Evolutionary conservation across 257 asterid species (phyloP).

Genomic region (Penstemon davidsonii): DNA sequence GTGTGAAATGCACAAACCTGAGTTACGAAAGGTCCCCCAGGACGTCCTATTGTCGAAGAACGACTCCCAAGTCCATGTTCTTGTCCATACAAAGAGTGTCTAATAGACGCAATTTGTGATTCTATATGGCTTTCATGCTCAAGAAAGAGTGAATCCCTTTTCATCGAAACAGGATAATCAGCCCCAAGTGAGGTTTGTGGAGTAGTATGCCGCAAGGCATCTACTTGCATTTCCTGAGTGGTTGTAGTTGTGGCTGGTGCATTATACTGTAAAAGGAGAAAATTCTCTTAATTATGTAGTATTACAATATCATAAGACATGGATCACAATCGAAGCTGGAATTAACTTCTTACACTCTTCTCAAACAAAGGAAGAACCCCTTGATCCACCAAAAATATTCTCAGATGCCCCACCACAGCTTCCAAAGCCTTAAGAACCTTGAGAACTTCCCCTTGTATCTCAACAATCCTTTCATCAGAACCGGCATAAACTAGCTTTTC

Average conservation of each 20-base stretch:
- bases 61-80: constrained; percentile 60
- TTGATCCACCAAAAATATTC: constrained; percentile 83
- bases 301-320: not conserved
- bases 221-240: constrained; percentile 61
- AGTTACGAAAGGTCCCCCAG: constrained; percentile 72
- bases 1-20: constrained; percentile 52
- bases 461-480: constrained; percentile 80
- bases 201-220: constrained; percentile 42
- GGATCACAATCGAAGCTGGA: constrained; percentile 14
- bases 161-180: constrained; percentile 54
- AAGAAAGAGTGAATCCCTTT: constrained; percentile 53
- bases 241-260: constrained; percentile 32
- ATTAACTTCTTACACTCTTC: constrained; percentile 55
- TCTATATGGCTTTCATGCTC: constrained; percentile 62
- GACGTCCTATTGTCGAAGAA: constrained; percentile 48
- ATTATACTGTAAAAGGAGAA: constrained; percentile 46
- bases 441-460: constrained; percentile 73
- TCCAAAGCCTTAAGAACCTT: constrained; percentile 80
- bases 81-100: constrained; percentile 56
- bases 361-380: constrained; percentile 77
- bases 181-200: constrained; percentile 44
- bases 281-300: constrained; percentile 3
- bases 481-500: constrained; percentile 62
- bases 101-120: constrained; percentile 43
- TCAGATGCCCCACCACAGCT: constrained; percentile 71